Percentiles rank a stretch among this genome's conserved stretches.
Conservation (phyloP, 805 yeast species). For the Lipomyces japonicus region DNA sequence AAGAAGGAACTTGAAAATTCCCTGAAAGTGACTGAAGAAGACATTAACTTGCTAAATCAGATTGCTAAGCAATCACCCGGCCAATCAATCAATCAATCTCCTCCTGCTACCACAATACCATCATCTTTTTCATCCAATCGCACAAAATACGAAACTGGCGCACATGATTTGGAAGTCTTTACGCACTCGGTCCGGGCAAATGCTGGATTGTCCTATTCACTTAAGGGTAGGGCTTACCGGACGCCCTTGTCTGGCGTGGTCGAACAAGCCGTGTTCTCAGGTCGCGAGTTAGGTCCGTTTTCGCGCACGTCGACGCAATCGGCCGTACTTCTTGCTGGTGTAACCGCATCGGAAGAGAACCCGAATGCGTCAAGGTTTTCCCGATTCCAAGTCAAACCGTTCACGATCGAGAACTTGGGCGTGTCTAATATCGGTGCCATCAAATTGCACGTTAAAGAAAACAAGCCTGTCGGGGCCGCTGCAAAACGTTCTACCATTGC, state of each 20-base stretch:
- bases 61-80: not conserved
- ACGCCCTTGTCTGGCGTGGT: slow-evolving; percentile 16
- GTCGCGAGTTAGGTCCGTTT: slow-evolving; percentile 14
- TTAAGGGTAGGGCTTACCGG: slow-evolving; percentile 14
- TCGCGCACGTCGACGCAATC: slow-evolving; percentile 10
- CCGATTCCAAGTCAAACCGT: not conserved
- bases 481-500: too few species aligned
- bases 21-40: not conserved
- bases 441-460: too few species aligned
- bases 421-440: too few species aligned
- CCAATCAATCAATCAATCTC: slow-evolving; percentile 1
- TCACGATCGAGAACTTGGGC: too few species aligned
- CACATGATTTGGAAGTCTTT: not conserved
- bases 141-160: not conserved
- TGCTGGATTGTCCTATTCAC: slow-evolving; percentile 19
- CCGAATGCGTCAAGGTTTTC: not conserved
- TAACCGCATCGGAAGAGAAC: slow-evolving; percentile 5
- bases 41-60: slow-evolving; percentile 2
- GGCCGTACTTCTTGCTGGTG: slow-evolving; percentile 9
- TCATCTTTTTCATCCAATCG: not conserved
- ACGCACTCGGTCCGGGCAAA: slow-evolving; percentile 2
- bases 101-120: not conserved
- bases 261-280: slow-evolving; percentile 9
- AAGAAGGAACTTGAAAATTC: not conserved
- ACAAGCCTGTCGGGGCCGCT: too few species aligned